Conservation (phyloP, 305 asterid species). For the Fraxinus platypoda region DNA sequence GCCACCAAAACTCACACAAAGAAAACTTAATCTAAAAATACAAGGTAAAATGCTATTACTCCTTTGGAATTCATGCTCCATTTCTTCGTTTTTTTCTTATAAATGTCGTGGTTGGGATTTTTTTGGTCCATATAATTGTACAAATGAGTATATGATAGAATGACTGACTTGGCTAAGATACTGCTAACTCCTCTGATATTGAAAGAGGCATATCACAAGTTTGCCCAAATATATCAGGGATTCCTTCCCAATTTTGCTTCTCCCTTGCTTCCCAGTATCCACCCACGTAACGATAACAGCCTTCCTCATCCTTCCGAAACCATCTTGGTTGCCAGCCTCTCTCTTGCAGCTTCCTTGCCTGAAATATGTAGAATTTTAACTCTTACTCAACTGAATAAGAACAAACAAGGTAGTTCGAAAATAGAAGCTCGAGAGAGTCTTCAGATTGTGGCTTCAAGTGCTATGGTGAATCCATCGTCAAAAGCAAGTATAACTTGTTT, state of each 20-base stretch:
- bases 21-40: not conserved
- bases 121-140: constrained; percentile 1
- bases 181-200: constrained; percentile 29
- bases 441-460: not conserved
- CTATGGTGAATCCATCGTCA: not conserved
- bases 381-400: not conserved
- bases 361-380: constrained; percentile 20
- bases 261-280: constrained; percentile 95
- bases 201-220: constrained; percentile 44
- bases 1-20: not conserved
- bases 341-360: constrained; percentile 95
- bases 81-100: not conserved
- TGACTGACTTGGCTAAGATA: constrained; percentile 8
- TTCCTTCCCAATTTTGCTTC: constrained; percentile 69
- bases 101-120: not conserved
- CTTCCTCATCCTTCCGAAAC: constrained; percentile 78
- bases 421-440: not conserved
- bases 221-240: constrained; percentile 76
- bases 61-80: not conserved
- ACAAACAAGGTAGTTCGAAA: not conserved
- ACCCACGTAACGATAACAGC: constrained; percentile 66
- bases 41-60: not conserved
- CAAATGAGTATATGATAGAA: constrained; percentile 8
- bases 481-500: not conserved
- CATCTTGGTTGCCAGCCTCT: constrained; percentile 96